A percentile compares a stretch with the other conserved stretches of the same genome.
Evolutionary conservation across 192 early-diverging fungal species (phyloP).

Genomic region (Coemansia sp.): DNA sequence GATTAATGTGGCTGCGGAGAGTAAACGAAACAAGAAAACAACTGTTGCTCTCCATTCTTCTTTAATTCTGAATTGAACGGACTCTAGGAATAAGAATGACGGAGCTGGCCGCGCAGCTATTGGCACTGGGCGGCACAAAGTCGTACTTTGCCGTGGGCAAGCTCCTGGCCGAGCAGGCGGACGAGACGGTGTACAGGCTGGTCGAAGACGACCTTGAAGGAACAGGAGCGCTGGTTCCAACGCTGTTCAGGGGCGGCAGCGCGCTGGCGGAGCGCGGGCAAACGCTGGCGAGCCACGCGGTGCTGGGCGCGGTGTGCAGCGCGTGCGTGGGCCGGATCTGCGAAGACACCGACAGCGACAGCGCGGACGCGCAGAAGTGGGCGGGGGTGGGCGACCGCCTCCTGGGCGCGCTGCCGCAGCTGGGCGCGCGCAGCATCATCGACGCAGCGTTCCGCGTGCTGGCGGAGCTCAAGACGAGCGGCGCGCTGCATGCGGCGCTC

Average conservation of each 20-base stretch:
- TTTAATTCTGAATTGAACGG: too few relatives aligned
- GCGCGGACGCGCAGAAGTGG: constrained; percentile 8
- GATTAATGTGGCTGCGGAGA: constrained; percentile 1
- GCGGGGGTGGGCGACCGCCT: constrained; percentile 23
- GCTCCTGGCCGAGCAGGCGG: constrained; percentile 14
- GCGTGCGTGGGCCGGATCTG: constrained; percentile 43
- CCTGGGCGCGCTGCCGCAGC: constrained; percentile 29
- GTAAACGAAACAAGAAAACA: too few relatives aligned
- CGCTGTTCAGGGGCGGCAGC: constrained; percentile 26
- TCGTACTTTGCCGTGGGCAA: constrained; percentile 16
- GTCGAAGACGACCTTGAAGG: constrained; percentile 22
- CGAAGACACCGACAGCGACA: constrained; percentile 37
- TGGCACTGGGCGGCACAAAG: constrained; percentile 6
- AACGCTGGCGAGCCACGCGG: not conserved
- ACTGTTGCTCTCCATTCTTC: too few relatives aligned
- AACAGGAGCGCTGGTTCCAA: not conserved
- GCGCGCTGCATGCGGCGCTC: constrained; percentile 16
- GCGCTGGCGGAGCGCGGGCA: constrained; percentile 21
- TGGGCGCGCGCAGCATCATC: constrained; percentile 22
- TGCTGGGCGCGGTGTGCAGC: constrained; percentile 12
- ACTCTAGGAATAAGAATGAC: not conserved
- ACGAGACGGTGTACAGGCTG: constrained; percentile 14
- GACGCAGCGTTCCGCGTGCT: constrained; percentile 38
- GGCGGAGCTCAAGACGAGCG: constrained; percentile 40
- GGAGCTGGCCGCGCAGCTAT: constrained; percentile 1